Evolutionary conservation across 176 grass and related monocot species (phyloP).

Genomic region (Guadua angustifolia): DNA sequence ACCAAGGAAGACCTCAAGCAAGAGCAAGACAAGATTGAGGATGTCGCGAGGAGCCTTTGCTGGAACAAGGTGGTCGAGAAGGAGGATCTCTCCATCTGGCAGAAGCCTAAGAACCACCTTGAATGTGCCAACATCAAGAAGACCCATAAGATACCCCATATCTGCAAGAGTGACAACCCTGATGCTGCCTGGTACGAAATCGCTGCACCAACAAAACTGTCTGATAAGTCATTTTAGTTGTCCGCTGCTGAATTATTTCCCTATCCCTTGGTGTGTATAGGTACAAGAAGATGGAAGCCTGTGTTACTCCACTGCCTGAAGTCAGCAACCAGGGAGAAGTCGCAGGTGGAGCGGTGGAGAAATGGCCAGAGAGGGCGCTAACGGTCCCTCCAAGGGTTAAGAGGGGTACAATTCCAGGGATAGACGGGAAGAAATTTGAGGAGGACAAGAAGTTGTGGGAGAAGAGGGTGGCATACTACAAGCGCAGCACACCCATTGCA

Average conservation of each 20-base stretch:
- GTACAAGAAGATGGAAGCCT: conserved; percentile 90
- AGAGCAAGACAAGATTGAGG: conserved; percentile 90
- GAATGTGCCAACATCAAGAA: conserved; percentile 65
- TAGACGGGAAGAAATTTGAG: conserved; percentile 73
- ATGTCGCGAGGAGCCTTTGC: conserved; percentile 72
- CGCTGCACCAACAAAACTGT: background rate
- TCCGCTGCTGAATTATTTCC: conserved; percentile 21
- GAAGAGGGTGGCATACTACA: conserved; percentile 69
- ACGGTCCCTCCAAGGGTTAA: conserved; percentile 78
- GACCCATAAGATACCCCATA: conserved; percentile 70
- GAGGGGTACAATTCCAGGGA: conserved; percentile 73
- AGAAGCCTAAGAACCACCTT: conserved; percentile 91
- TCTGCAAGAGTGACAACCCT: conserved; percentile 78
- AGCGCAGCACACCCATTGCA: conserved; percentile 56
- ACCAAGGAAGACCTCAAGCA: conserved; percentile 77
- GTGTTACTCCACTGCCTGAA: conserved; percentile 88
- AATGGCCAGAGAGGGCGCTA: conserved; percentile 85
- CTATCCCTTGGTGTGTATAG: conserved; percentile 31
- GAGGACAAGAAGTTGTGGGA: conserved; percentile 89
- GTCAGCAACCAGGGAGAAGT: conserved; percentile 75
- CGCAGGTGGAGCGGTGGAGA: conserved; percentile 65
- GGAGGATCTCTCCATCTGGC: conserved; percentile 82
- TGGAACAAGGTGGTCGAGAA: conserved; percentile 90
- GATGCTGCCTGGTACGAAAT: conserved; percentile 81
- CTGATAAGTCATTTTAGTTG: background rate